phyloP scores from a whole-genome alignment of 2,329 filamentous ascomycete species.

The Epichloe uncinata region DNA sequence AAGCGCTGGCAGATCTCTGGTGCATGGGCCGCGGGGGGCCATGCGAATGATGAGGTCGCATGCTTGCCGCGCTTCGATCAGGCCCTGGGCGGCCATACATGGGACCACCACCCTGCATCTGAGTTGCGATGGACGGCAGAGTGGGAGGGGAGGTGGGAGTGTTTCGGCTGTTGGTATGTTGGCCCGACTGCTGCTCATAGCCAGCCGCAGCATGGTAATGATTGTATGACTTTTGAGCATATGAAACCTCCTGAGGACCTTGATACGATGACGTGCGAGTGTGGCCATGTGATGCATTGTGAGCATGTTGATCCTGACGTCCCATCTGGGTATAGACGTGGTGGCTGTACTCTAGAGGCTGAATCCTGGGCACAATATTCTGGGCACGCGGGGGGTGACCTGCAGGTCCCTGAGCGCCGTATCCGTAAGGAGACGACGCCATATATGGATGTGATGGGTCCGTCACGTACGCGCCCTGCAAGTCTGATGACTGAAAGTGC shows the following conservation, averaged over 20 bases:
- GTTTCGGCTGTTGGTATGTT: constrained; percentile 1
- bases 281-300: neutral
- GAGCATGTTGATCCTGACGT: neutral
- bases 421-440: constrained; percentile 5
- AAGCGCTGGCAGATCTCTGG: constrained; percentile 13
- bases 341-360: constrained; percentile 9
- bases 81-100: neutral
- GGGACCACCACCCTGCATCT: constrained; percentile 6
- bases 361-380: constrained; percentile 12
- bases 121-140: constrained; percentile 14
- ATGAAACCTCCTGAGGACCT: neutral
- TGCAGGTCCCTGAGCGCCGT: neutral
- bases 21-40: constrained; percentile 9
- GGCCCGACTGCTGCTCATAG: neutral
- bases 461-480: neutral
- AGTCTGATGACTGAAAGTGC: constrained; percentile 1
- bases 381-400: constrained; percentile 10
- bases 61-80: neutral
- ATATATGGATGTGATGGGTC: constrained; percentile 3
- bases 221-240: neutral
- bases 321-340: neutral
- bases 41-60: neutral
- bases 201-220: neutral
- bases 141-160: constrained; percentile 7
- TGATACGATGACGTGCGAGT: constrained; percentile 2